Evolutionary conservation across 352 stramenopile genomes (phyloP).

Genomic region (Phytophthora colocasiae): DNA sequence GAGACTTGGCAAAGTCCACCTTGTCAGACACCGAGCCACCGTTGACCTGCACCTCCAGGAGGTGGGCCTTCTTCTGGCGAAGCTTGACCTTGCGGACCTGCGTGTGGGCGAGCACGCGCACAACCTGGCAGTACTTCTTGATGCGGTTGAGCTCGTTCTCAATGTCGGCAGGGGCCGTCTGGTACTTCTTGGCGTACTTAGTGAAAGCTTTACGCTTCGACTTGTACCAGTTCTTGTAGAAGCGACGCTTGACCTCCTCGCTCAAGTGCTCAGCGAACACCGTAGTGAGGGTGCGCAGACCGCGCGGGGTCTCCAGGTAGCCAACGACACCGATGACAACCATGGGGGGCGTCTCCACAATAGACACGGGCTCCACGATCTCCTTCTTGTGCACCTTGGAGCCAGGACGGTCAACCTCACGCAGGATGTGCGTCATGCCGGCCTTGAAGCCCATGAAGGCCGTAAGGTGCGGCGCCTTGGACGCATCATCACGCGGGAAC

Average conservation of each 20-base stretch:
- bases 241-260: slow-evolving; percentile 99
- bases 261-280: slow-evolving; percentile 99
- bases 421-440: slow-evolving; percentile 99
- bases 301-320: slow-evolving; percentile 99
- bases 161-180: slow-evolving; percentile 92
- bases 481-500: slow-evolving; percentile 98
- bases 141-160: slow-evolving; percentile 99
- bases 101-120: slow-evolving; percentile 99
- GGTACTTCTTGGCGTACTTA: slow-evolving; percentile 99
- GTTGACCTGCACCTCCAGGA: slow-evolving; percentile 99
- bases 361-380: slow-evolving; percentile 99
- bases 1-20: slow-evolving; percentile 99
- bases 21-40: slow-evolving; percentile 97
- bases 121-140: slow-evolving; percentile 99
- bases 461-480: slow-evolving; percentile 97
- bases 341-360: slow-evolving; percentile 99
- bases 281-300: slow-evolving; percentile 98
- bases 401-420: slow-evolving; percentile 98
- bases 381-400: slow-evolving; percentile 99
- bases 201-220: slow-evolving; percentile 99
- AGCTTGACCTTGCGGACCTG: slow-evolving; percentile 99
- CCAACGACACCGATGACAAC: slow-evolving; percentile 99
- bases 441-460: slow-evolving; percentile 99
- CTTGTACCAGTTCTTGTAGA: slow-evolving; percentile 99
- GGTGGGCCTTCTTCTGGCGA: slow-evolving; percentile 99